Evolutionary conservation across 2,329 filamentous ascomycete species (phyloP).

Genomic region (Metarhizium sp.): DNA sequence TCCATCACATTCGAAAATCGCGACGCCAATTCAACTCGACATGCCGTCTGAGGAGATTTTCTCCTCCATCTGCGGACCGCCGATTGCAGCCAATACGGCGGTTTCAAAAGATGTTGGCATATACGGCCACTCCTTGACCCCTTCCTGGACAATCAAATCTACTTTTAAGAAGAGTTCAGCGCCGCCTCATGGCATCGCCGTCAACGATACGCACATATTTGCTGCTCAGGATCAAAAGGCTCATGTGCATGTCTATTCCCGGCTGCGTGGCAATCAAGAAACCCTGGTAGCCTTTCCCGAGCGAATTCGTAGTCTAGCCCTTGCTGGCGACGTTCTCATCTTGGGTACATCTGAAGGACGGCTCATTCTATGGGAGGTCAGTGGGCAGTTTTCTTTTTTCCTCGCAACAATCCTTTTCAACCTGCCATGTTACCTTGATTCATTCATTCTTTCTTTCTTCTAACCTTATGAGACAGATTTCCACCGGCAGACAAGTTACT

Average conservation of each 20-base stretch:
- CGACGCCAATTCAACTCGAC: constrained; percentile 2
- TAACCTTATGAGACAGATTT: constrained; percentile 39
- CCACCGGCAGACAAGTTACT: constrained; percentile 66
- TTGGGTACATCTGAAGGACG: constrained; percentile 79
- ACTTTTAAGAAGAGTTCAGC: constrained; percentile 89
- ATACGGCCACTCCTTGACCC: constrained; percentile 75
- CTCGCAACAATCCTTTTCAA: not conserved
- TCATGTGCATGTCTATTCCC: constrained; percentile 84
- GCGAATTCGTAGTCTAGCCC: constrained; percentile 66
- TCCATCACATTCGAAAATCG: not conserved
- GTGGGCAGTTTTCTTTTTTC: constrained; percentile 16
- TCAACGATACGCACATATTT: constrained; percentile 77
- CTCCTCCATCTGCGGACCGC: constrained; percentile 47
- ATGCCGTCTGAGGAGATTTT: constrained; percentile 56
- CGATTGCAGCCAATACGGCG: constrained; percentile 51
- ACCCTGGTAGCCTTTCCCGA: constrained; percentile 82
- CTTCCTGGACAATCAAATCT: constrained; percentile 62
- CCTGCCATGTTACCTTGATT: not conserved
- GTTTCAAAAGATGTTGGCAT: constrained; percentile 75
- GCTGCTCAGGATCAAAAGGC: constrained; percentile 87
- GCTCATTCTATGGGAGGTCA: constrained; percentile 86
- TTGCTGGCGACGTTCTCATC: constrained; percentile 64
- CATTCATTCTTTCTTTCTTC: not conserved
- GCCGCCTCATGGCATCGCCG: constrained; percentile 67
- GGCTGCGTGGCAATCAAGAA: constrained; percentile 78